Evolutionary conservation across 495 filamentous ascomycete genomes (phyloP), one percentile per base, ranked within the genome.

Genomic region (Aspergillus sparsus): DNA sequence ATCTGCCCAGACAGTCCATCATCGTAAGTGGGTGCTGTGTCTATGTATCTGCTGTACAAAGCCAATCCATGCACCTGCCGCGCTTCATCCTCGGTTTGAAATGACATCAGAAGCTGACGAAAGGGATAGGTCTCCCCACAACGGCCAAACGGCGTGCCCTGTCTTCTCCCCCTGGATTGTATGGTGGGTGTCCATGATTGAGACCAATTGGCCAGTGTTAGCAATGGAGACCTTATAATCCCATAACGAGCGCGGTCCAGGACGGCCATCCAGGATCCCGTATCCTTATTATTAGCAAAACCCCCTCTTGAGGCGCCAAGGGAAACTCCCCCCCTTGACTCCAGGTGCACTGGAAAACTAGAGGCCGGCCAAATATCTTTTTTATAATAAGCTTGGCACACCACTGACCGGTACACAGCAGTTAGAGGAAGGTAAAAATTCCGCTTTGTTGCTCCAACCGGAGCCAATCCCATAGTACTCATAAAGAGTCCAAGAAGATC

Each of bases 361-460:
- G 8, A 1, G 56, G 56, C 11, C 27, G n/a, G n/a, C 42, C 42
- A 6, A 12, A 11, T 12, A 7, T 45, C 1, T 15, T 15, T 45
- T 45, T 1, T 6, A 45, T 12, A 13, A 49, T 42, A 60, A 64
- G 56, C 31, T 50, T 55, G 8, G 0, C 2, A 33, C 62, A 64
- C 62, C 56, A 64, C 34, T 35, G 32, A 13, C 62, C 62, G 51
- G 32, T n/a, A 64, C 32, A 64, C 41, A 12, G 62, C 62, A 12
- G 52, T 60, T 18, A 64, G 18, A 12, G 56, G 57, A 7, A 64
- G 41, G 36, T 39, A 64, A 32, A 60, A 64, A 13, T 60, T 60
- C 12, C 52, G 27, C 57, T 60, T 60, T 2, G 31, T 60, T 7
- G 57, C 62, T 6, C 50, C 51, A 3, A 8, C 27, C 7, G 61